Base-by-base conservation (phyloP, 2,329 filamentous ascomycete genomes). In the Achaetomium macrosporum region DNA sequence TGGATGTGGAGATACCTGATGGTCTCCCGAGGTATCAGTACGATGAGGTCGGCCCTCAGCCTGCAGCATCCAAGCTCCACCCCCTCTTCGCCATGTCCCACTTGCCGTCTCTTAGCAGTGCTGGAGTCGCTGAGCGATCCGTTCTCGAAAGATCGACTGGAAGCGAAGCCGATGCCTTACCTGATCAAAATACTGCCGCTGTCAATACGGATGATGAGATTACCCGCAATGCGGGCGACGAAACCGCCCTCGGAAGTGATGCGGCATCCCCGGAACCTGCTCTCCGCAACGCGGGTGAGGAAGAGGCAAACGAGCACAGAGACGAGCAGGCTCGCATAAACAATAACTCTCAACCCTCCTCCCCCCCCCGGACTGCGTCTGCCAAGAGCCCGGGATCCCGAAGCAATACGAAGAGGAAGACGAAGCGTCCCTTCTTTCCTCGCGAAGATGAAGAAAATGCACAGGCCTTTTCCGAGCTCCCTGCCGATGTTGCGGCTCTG, bases 341-440 rank as follows among this genome's bases (percentile, higher is more conserved):
- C n/a, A 30, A 42, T n/a, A 13, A 44, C n/a, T 16, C 11, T 5
- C 42, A 45, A 16, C 16, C 17, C 6, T 19, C 33, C 2, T 42
- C 29, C 6, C 43, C 45, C 0, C 33, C 39, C 11, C 25, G 16
- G 2, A 33, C 37, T 15, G 45, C 47, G 2, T 36, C 50, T 11
- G 25, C 31, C 12, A 51, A 53, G 31, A 46, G 41, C 5, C 30
- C 55, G 2, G 39, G 20, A 2, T 25, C 41, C 13, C 43, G 42
- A 17, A 42, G 19, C 10, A 47, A 42, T 42, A 29, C 39, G 8
- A 57, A 50, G 30, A 57, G 51, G 30, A 57, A 58, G 43, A 29
- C 54, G 1, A 58, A 59, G 52, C 19, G 13, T 8, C 45, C 57
- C 4, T 56, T 53, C 39, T 53, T 51, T 17, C 16, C 39, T 31